Evolutionary conservation across 305 asterid species (phyloP), one percentile per base, ranked within the genome.

Genomic region (Fraxinus greggii): DNA sequence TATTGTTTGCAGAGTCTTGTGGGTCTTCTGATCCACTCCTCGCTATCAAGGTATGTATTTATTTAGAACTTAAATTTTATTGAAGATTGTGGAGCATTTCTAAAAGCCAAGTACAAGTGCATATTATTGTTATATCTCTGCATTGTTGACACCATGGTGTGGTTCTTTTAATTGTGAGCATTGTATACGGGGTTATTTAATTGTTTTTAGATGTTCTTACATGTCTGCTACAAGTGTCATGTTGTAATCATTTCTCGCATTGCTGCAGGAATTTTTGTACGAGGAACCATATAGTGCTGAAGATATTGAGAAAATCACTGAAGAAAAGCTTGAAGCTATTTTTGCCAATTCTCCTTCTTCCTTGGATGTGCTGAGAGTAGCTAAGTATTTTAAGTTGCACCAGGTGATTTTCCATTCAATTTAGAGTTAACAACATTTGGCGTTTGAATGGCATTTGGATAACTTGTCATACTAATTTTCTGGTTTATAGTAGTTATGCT

Each of bases 1-100:
- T 93, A 63, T 80, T 91, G 24, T 96, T 93, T 81, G 97, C 98
- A 59, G 91, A 92, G 79, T 80, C 75, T 26, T 88, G 15, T 77
- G 97, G 92, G 19, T 94, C 94, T 54, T 91, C 98, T 79, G 97
- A 94, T 87, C 99, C 98, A 17, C 91, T 90, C 84, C 80, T 96
- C 81, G 94, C 95, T 63, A 93, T 92, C 82, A 91, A 94, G 93
- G 98, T 93, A 87, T 80, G n/a, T 35, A 21, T 80, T 78, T 67
- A 48, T 82, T 48, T 8, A 38, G 29, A 1, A 59, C 74, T 51
- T 32, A 38, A 21, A 35, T 4, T 63, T 65, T 24, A 26, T 63
- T 10, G 7, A 77, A 15, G 36, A n/a, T 35, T 5, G 38, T 72
- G 56, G 17, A 70, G 63, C 40, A 79, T 63, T 77, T 78, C 33